Evolutionary conservation across 1,284 basidiomycete genomes (phyloP).

Genomic region (Ceratobasidium sp.): DNA sequence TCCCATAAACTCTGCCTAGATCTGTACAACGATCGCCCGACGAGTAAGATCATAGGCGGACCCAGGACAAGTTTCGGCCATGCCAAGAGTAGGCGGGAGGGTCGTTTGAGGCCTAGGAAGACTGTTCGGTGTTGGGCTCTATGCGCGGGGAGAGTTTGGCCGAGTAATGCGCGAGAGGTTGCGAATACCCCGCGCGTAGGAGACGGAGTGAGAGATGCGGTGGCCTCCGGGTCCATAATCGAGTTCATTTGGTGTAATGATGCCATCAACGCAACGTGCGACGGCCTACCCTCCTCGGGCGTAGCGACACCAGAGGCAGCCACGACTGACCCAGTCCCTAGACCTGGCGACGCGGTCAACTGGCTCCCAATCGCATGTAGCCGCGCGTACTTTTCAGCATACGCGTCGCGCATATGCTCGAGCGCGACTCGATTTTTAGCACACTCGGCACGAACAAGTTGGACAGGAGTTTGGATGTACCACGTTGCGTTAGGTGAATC

Average conservation of each 20-base stretch:
- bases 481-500: slow-evolving; percentile 43
- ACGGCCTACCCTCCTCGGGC: slow-evolving; percentile 33
- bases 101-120: slow-evolving; percentile 65
- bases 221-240: slow-evolving; percentile 16
- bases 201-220: neutral
- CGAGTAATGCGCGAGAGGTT: slow-evolving; percentile 50
- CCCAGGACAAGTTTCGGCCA: slow-evolving; percentile 79
- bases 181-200: slow-evolving; percentile 41
- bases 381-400: slow-evolving; percentile 72
- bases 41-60: slow-evolving; percentile 71
- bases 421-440: slow-evolving; percentile 68
- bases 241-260: slow-evolving; percentile 11
- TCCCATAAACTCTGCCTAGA: slow-evolving; percentile 68
- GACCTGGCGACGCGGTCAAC: slow-evolving; percentile 54
- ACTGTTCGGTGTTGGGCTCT: slow-evolving; percentile 55
- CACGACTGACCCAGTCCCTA: neutral
- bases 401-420: slow-evolving; percentile 71
- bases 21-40: slow-evolving; percentile 63
- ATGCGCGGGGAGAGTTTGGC: slow-evolving; percentile 55
- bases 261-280: slow-evolving; percentile 24
- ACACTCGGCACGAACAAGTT: slow-evolving; percentile 75
- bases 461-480: slow-evolving; percentile 62
- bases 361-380: slow-evolving; percentile 68
- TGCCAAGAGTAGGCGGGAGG: slow-evolving; percentile 68
- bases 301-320: slow-evolving; percentile 52